phyloP scores from a whole-genome alignment of 1,139 yeast genomes.

The Zygoascus sp. region DNA sequence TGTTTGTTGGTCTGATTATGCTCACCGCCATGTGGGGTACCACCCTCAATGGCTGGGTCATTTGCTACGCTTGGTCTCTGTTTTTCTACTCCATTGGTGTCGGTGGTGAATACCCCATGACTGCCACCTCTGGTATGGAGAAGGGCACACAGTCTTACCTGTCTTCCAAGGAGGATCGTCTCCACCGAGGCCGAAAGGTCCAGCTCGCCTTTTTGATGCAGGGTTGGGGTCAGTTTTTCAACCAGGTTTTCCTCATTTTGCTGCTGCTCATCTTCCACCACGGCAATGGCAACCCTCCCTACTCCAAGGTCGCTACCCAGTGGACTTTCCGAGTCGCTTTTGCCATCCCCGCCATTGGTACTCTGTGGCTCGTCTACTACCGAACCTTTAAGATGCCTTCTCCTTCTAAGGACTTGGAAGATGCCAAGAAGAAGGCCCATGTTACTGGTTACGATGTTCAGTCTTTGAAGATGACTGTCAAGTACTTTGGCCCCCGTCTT shows the following conservation, averaged over 20 bases:
- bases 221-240: constrained; percentile 43
- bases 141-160: constrained; percentile 30
- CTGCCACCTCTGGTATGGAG: constrained; percentile 54
- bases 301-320: constrained; percentile 33
- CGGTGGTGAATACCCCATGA: constrained; percentile 98
- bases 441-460: constrained; percentile 37
- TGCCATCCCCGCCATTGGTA: constrained; percentile 39
- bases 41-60: constrained; percentile 38
- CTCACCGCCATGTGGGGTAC: constrained; percentile 54
- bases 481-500: constrained; percentile 81
- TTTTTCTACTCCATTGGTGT: constrained; percentile 71
- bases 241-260: constrained; percentile 37
- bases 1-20: constrained; percentile 62
- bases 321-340: constrained; percentile 39
- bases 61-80: constrained; percentile 67
- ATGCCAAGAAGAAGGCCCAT: constrained; percentile 30
- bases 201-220: constrained; percentile 40
- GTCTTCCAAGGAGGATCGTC: constrained; percentile 34
- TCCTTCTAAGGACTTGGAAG: constrained; percentile 32
- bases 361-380: constrained; percentile 38
- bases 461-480: constrained; percentile 33
- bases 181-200: constrained; percentile 42
- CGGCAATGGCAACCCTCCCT: constrained; percentile 47
- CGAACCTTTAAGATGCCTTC: constrained; percentile 37
- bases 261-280: constrained; percentile 38